Base-by-base conservation (phyloP, 1,284 basidiomycete species). In the Rhodotorula sp. region DNA sequence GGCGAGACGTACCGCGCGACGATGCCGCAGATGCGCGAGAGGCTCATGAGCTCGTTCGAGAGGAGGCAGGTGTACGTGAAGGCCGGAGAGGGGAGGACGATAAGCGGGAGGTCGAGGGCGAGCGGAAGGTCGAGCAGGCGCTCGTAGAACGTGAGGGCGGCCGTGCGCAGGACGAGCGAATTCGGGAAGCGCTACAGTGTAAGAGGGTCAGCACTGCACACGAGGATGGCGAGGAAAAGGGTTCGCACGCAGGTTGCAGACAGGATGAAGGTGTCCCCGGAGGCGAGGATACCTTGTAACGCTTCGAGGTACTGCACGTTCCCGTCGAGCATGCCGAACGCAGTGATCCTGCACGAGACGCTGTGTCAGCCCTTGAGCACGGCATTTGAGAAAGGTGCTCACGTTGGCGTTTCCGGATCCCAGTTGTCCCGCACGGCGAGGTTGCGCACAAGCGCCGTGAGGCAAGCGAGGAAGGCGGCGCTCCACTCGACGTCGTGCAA, bases 21-120 rank as follows among this genome's bases (percentile, higher is more conserved):
- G 49, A 73, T 48, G 10, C 72, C 72, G 34, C 59, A 61, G 16
- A 73, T 66, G 1, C 66, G 55, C 21, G 66, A 62, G 8, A 73
- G 19, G 41, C 59, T 56, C 41, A 59, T 52, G 0, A 63, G 17
- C 21, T 73, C 72, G n/a, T 21, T 25, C 9, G 62, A 25, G 48
- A 68, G 61, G 10, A 73, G 64, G 23, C 54, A 58, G 7, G 48
- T 44, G 25, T 68, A 66, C 7, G 45, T 53, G 53, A 73, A 66
- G 2, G 42, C 21, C 7, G 63, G 27, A 7, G 62, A 67, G 2
- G 72, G 72, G 16, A 70, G 48, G 5, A 60, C n/a, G 56, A 68
- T 45, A 42, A 71, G 66, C 0, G 68, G 55, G 1, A 73, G 44
- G 17, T 48, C 57, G 49, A 62, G 57, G 41, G 59, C 60, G 46